A percentile compares a stretch with the other conserved stretches of the same genome.
These are phyloP conservation scores for Zoysia pacifica DNA, from an alignment of 176 grass and related monocot species.

Conservation along the genomic window DNA sequence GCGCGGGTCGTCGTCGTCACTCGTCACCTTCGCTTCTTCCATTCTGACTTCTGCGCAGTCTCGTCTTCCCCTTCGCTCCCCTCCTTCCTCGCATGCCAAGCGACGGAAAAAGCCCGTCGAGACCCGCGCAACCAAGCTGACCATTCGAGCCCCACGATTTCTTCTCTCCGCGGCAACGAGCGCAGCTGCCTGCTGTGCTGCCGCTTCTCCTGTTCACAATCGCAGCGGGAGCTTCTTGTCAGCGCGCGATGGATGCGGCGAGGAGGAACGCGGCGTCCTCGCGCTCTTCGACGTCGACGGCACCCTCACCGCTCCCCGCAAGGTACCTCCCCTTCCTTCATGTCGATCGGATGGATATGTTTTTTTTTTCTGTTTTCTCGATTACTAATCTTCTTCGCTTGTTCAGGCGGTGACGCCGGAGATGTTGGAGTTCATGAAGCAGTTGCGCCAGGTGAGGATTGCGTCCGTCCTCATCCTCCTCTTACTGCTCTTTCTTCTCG, in stretches of 20 bases:
- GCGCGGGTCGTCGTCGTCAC: not conserved
- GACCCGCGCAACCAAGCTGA: slow-evolving; percentile 47
- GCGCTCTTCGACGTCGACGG: slow-evolving; percentile 97
- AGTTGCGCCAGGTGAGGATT: slow-evolving; percentile 70
- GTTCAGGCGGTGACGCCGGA: slow-evolving; percentile 67
- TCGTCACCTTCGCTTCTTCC: not conserved
- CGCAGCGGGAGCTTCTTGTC: not conserved
- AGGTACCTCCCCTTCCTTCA: slow-evolving; percentile 34
- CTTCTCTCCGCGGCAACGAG: not conserved
- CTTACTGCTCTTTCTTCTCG: no score
- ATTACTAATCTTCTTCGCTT: not conserved
- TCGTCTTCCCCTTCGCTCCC: not conserved
- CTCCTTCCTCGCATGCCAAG: not conserved
- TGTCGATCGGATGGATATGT: not conserved
- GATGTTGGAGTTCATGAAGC: slow-evolving; percentile 85
- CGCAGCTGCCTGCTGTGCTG: no score
- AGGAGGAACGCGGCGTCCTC: slow-evolving; percentile 57
- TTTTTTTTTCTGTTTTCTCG: not conserved
- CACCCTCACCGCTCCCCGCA: slow-evolving; percentile 90
- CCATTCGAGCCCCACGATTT: slow-evolving; percentile 5
- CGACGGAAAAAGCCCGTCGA: slow-evolving; percentile 12
- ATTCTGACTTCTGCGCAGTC: not conserved
- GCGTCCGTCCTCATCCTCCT: not conserved
- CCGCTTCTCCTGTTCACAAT: not conserved
- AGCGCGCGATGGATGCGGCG: slow-evolving; percentile 36